A percentile compares a stretch with the other conserved stretches of the same genome.
These are phyloP conservation scores for Bertia moriformis DNA, from an alignment of 2,329 filamentous ascomycete species.

Conservation along the genomic window DNA sequence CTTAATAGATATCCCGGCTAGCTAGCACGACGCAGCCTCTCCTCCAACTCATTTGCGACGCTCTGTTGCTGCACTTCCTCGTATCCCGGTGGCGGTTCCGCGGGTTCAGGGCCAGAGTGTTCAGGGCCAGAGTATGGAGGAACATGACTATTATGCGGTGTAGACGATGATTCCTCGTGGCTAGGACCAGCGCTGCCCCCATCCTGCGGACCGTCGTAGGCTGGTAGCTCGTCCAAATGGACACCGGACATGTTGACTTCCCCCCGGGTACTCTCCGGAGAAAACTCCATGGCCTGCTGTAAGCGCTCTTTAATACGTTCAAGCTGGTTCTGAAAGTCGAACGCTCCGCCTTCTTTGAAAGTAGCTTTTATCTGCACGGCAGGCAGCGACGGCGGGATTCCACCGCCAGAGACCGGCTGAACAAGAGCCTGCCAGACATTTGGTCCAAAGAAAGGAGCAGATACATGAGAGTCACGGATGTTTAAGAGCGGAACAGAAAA, in stretches of 20 bases:
- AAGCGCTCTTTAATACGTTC: constrained; percentile 47
- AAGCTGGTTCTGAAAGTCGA: constrained; percentile 47
- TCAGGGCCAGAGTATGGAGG: neutral
- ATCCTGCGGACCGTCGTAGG: constrained; percentile 31
- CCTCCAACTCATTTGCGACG: constrained; percentile 39
- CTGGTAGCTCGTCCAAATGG: constrained; percentile 48
- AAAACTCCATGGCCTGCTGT: constrained; percentile 37
- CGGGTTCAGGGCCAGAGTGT: constrained; percentile 3
- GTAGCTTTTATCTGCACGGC: constrained; percentile 46
- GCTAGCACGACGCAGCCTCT: constrained; percentile 9
- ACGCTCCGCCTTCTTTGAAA: constrained; percentile 55
- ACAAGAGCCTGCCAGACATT: constrained; percentile 47
- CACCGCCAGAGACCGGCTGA: constrained; percentile 43
- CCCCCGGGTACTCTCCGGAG: constrained; percentile 26
- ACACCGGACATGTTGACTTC: constrained; percentile 16
- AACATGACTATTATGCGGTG: too few species aligned
- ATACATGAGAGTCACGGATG: constrained; percentile 46
- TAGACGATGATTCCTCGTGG: neutral
- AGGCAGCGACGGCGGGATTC: constrained; percentile 35
- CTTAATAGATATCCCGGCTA: too few species aligned
- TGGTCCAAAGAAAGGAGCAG: constrained; percentile 53
- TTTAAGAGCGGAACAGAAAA: constrained; percentile 51
- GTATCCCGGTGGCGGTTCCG: constrained; percentile 45
- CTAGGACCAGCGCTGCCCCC: neutral
- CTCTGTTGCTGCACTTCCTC: constrained; percentile 49